Conservation (phyloP, 1,284 basidiomycete genomes). For the Sporisorium exsertum region DNA sequence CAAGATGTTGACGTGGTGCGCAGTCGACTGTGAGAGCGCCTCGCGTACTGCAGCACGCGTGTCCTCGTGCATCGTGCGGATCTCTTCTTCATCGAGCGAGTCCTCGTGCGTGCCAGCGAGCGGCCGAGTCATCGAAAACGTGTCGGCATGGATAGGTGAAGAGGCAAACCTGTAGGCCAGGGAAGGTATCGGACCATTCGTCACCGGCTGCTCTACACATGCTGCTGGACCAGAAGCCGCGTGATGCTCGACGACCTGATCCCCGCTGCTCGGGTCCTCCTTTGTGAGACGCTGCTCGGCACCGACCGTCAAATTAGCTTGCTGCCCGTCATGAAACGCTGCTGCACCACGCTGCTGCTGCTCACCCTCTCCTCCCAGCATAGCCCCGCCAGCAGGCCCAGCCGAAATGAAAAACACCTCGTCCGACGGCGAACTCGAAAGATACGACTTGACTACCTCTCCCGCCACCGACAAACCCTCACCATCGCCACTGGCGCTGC, state of each 20-base stretch:
- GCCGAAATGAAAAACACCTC: conserved; percentile 27
- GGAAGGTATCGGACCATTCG: conserved; percentile 6
- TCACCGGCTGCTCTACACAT: background rate
- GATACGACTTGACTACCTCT: conserved; percentile 30
- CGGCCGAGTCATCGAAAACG: conserved; percentile 1
- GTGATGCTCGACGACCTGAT: background rate
- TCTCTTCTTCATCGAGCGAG: conserved; percentile 38
- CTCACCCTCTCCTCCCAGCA: background rate
- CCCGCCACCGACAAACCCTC: conserved; percentile 21
- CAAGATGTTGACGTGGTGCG: conserved; percentile 20
- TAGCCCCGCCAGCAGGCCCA: background rate
- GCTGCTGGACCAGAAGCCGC: background rate
- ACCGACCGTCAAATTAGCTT: background rate
- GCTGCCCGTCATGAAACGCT: background rate
- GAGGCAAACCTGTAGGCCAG: conserved; percentile 23
- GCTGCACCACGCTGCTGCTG: background rate
- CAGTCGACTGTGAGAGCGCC: conserved; percentile 38
- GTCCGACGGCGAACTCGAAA: conserved; percentile 30
- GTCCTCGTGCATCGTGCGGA: conserved; percentile 46
- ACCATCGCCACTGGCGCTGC: conserved; percentile 16
- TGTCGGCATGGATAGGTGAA: conserved; percentile 15
- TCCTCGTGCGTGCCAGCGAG: conserved; percentile 29
- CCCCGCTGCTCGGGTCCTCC: background rate
- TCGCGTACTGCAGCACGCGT: conserved; percentile 43
- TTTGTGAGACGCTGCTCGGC: background rate